Conservation (phyloP, 306 rosid species). For the Medicago arabica region DNA sequence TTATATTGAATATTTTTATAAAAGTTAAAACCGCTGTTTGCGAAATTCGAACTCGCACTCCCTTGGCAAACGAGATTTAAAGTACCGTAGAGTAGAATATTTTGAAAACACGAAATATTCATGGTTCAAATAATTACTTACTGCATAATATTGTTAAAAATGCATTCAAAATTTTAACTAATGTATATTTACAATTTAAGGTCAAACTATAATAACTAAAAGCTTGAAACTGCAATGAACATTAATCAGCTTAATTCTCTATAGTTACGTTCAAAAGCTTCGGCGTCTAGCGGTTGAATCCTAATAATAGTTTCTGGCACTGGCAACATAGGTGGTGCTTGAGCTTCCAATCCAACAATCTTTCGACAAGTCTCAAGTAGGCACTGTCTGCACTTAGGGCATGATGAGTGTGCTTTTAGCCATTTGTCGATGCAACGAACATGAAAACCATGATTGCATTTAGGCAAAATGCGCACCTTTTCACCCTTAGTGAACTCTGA, state of each 20-base stretch:
- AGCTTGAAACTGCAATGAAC: slow-evolving; percentile 18
- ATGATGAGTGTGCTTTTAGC: slow-evolving; percentile 81
- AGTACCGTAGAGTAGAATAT: not conserved
- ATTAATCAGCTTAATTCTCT: slow-evolving; percentile 44
- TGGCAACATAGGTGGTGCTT: slow-evolving; percentile 34
- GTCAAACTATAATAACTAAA: slow-evolving; percentile 1
- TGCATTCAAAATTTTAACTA: slow-evolving; percentile 23
- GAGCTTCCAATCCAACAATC: slow-evolving; percentile 58
- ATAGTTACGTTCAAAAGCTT: slow-evolving; percentile 59
- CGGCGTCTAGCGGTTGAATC: slow-evolving; percentile 65
- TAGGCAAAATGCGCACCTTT: slow-evolving; percentile 73
- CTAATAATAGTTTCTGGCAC: slow-evolving; percentile 51
- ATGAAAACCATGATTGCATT: slow-evolving; percentile 90
- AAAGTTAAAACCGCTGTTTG: not conserved
- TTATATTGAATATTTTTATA: not conserved
- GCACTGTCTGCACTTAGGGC: slow-evolving; percentile 90
- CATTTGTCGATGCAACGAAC: slow-evolving; percentile 85
- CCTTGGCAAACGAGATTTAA: not conserved
- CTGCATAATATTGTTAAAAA: slow-evolving; percentile 21
- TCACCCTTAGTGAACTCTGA: slow-evolving; percentile 70
- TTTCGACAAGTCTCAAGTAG: slow-evolving; percentile 73
- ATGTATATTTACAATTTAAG: slow-evolving; percentile 32
- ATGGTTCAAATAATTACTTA: slow-evolving; percentile 8
- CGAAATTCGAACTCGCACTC: not conserved
- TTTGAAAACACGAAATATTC: not conserved